phyloP scores from a whole-genome alignment of 2,329 filamentous ascomycete species.

The Furcasterigmium sp. region DNA sequence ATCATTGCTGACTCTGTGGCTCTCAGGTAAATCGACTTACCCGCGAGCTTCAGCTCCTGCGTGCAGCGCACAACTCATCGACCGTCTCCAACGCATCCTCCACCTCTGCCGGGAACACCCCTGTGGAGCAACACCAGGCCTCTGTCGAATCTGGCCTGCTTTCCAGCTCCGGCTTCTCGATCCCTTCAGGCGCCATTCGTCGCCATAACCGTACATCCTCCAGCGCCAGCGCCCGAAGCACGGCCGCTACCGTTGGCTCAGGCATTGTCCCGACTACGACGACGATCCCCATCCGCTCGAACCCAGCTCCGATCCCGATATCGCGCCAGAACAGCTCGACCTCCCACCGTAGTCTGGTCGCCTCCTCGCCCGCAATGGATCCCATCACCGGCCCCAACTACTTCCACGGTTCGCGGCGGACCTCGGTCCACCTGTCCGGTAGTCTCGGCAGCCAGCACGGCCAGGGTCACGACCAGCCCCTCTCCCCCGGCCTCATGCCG shows the following conservation, averaged over 20 bases:
- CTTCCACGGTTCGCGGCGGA: conserved; percentile 34
- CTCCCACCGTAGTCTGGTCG: conserved; percentile 45
- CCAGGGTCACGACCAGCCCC: conserved; percentile 24
- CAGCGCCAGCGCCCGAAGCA: conserved; percentile 48
- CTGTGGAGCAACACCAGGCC: conserved; percentile 30
- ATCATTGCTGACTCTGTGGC: conserved; percentile 3
- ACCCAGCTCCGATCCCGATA: conserved; percentile 37
- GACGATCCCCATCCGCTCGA: conserved; percentile 40
- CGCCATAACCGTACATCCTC: conserved; percentile 56
- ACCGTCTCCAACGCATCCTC: conserved; percentile 63
- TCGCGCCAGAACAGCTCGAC: conserved; percentile 51
- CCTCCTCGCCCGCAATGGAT: conserved; percentile 34
- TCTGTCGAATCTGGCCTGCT: conserved; percentile 46
- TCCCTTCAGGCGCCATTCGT: conserved; percentile 44
- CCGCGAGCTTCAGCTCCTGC: conserved; percentile 80
- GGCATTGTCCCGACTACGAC: conserved; percentile 28
- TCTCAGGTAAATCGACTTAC: conserved; percentile 83
- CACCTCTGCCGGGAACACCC: conserved; percentile 48
- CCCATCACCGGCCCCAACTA: conserved; percentile 42
- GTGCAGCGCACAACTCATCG: conserved; percentile 62
- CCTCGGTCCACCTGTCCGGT: conserved; percentile 23
- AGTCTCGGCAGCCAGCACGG: conserved; percentile 30
- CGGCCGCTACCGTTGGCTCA: conserved; percentile 36
- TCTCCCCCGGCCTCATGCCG: conserved; percentile 50
- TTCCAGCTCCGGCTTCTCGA: conserved; percentile 52